Percentiles rank a stretch among this genome's conserved stretches.
phyloP scores from a whole-genome alignment of 78 protist species.

The Ministeria vibrans region DNA sequence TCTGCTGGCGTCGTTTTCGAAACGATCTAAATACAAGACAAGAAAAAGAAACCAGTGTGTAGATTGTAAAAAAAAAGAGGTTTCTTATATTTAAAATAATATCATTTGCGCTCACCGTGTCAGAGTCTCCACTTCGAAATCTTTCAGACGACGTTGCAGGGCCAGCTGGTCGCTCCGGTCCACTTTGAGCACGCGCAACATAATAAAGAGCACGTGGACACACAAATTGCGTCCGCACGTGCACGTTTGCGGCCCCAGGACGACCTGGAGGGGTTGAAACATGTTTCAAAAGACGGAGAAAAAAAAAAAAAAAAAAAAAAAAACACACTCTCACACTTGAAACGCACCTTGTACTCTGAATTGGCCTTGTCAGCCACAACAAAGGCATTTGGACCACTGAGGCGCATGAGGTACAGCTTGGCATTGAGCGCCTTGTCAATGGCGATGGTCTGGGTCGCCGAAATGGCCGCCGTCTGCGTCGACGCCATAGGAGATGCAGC shows the following conservation, averaged over 20 bases:
- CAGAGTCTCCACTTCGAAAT: not conserved
- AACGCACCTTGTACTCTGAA: not conserved
- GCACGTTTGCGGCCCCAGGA: not conserved
- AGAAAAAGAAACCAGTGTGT: too few relatives aligned
- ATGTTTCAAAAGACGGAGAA: not conserved
- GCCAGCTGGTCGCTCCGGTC: not conserved
- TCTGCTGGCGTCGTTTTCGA: too few relatives aligned
- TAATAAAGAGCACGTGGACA: not conserved
- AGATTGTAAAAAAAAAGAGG: too few relatives aligned
- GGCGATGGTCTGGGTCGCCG: not conserved
- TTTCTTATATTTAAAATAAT: too few relatives aligned
- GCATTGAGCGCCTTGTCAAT: not conserved
- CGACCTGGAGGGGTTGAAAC: not conserved
- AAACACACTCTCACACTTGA: not conserved
- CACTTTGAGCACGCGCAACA: slow-evolving; percentile 1
- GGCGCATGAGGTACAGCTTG: not conserved
- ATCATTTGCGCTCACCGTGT: too few relatives aligned
- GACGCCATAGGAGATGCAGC: too few relatives aligned
- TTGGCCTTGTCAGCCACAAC: not conserved
- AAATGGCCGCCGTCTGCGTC: too few relatives aligned
- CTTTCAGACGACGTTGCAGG: not conserved
- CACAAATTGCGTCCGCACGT: slow-evolving; percentile 1
- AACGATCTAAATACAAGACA: too few relatives aligned
- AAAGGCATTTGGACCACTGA: not conserved
- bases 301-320: not conserved